Base-by-base conservation (phyloP, 2,329 filamentous ascomycete species). In the Colletotrichum australisinense region DNA sequence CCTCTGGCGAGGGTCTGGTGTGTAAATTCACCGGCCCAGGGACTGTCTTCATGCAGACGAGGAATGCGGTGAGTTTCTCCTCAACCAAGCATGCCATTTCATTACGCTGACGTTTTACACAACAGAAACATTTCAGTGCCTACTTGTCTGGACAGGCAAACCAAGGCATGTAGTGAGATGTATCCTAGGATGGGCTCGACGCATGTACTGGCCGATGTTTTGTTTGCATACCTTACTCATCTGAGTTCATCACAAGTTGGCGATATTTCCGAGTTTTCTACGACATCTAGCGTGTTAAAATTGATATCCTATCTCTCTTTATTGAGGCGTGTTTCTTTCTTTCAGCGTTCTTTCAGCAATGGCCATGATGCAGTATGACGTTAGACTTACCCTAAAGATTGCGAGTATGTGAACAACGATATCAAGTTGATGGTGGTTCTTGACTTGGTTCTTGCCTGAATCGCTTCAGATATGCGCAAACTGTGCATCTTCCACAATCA, bases 1-100 rank as follows among this genome's bases (percentile, higher is more conserved):
- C 92, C 32, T 92, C 94, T 0, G 93, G 89, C 0, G 97, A 99
- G 83, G 97, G 97, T 0, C 85, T 98, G 46, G 95, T 98, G 4
- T 99, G 97, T 86, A 97, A 95, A 80, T 98, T 98, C 77, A 95
- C 93, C 0, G 95, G 94, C 0, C 97, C 97, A 0, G 97, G 97
- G 0, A 97, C 95, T 0, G 90, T 99, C 0, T 98, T 95, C 79
- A 88, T 98, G 78, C 97, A 99, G 84, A 98, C 97, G 1, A 90
- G 97, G 75, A 98, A 98, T 80, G 88, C 95, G 64, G 89, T 91
- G 84, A 81, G 90, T 86, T 46, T 11, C 59, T 19, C 6, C 6
- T 35, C 26, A 19, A 4, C 1, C 26, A 26, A 26, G 26, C 26
- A 26, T 26, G 26, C 26, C 26, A 26, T 26, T 26, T 26, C 26